Percentiles rank a stretch among this genome's conserved stretches.
These are phyloP conservation scores for Suhomyces guaymorum DNA, from an alignment of 1,139 yeast genomes.

Conservation along the genomic window DNA sequence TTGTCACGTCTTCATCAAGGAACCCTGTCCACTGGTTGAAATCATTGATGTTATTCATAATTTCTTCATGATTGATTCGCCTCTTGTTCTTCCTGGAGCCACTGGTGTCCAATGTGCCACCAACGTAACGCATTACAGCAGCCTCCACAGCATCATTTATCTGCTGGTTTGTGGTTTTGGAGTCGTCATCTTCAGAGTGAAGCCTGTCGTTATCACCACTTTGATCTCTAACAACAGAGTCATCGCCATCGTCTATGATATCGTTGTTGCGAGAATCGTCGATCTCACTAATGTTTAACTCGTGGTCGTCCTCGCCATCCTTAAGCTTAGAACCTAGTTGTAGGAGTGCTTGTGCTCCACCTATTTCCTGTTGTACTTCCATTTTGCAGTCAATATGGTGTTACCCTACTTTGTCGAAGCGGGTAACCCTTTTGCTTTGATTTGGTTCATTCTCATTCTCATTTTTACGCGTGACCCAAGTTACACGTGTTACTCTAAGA, in stretches of 20 bases:
- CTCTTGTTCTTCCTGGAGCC: constrained; percentile 12
- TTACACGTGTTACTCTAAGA: no score
- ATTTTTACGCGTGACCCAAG: no score
- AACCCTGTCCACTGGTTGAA: constrained; percentile 59
- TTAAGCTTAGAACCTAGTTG: constrained; percentile 40
- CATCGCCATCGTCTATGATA: constrained; percentile 14
- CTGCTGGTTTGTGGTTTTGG: constrained; percentile 39
- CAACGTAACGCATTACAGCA: constrained; percentile 73
- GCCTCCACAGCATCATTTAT: constrained; percentile 62
- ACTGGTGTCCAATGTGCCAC: constrained; percentile 49
- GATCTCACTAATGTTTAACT: constrained; percentile 8
- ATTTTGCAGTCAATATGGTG: constrained; percentile 21
- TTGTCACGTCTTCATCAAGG: constrained; percentile 38
- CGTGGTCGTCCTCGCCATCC: constrained; percentile 20
- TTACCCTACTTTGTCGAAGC: constrained; percentile 18
- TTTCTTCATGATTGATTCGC: constrained; percentile 17
- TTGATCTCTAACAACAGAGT: constrained; percentile 9
- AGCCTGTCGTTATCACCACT: constrained; percentile 12
- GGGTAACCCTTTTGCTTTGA: constrained; percentile 17
- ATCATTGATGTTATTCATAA: constrained; percentile 20
- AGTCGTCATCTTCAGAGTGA: constrained; percentile 24
- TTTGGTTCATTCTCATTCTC: no score
- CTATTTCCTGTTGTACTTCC: constrained; percentile 44
- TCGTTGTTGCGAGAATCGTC: constrained; percentile 8
- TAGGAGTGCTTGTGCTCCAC: constrained; percentile 49